These are phyloP conservation scores for Cercospora berteroae DNA, from an alignment of 2,329 filamentous ascomycete species.

Conservation along the genomic window DNA sequence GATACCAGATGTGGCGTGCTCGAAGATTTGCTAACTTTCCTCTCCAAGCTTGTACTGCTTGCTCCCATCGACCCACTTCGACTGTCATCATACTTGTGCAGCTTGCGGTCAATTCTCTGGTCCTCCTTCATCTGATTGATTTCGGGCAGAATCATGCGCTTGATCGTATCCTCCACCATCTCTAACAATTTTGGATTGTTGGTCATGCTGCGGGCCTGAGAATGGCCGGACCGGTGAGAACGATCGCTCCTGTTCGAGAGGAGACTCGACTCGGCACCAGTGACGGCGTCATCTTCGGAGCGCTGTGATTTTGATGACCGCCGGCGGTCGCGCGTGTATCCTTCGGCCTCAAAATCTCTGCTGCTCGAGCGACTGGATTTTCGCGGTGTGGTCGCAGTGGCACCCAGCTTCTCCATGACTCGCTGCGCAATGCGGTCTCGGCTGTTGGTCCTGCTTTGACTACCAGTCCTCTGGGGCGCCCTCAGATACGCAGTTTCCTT, in stretches of 20 bases:
- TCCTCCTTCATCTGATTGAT: conserved; percentile 88
- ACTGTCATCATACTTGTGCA: conserved; percentile 65
- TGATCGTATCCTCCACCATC: conserved; percentile 90
- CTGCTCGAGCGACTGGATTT: conserved; percentile 33
- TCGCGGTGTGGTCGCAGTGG: conserved; percentile 47
- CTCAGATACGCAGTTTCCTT: conserved; percentile 46
- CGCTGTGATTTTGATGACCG: conserved; percentile 49
- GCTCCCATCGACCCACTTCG: conserved; percentile 52
- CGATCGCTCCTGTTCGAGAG: conserved; percentile 60
- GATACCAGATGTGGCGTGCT: conserved; percentile 59
- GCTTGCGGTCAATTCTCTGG: conserved; percentile 72
- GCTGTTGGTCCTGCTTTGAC: conserved; percentile 62
- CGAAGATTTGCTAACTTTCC: conserved; percentile 59
- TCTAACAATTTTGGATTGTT: conserved; percentile 90
- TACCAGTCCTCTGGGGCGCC: conserved; percentile 53
- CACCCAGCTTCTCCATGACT: conserved; percentile 65
- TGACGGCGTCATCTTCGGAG: conserved; percentile 52
- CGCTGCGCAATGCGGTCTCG: conserved; percentile 66
- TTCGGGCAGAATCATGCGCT: conserved; percentile 84
- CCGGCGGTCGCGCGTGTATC: conserved; percentile 33
- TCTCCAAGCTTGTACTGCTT: conserved; percentile 51
- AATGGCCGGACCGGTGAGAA: conserved; percentile 59
- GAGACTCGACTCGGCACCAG: conserved; percentile 61
- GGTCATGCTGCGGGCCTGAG: conserved; percentile 71
- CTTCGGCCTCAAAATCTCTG: conserved; percentile 38